phyloP scores from a whole-genome alignment of 2,329 filamentous ascomycete genomes.

The Passalora sequoiae region DNA sequence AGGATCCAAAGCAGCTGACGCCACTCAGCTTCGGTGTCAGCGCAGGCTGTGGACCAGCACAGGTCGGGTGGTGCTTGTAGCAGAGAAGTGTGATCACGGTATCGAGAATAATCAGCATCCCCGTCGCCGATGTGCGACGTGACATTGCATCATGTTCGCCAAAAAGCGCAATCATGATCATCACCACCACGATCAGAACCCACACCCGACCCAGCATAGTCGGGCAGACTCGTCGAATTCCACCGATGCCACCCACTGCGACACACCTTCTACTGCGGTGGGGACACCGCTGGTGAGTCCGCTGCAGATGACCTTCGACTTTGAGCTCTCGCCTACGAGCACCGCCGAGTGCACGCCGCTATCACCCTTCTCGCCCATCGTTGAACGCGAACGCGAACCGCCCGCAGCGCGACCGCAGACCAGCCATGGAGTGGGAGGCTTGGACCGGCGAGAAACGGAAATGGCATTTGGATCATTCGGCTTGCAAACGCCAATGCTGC shows the following conservation, averaged over 20 bases:
- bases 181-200: neutral
- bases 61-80: too few species aligned
- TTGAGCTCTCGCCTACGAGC: conserved; percentile 16
- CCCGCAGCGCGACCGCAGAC: conserved; percentile 17
- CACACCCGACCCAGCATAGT: too few species aligned
- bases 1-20: too few species aligned
- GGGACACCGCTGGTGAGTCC: conserved; percentile 23
- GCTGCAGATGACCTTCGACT: conserved; percentile 30
- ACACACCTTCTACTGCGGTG: too few species aligned
- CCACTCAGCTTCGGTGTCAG: too few species aligned
- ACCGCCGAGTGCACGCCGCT: conserved; percentile 7
- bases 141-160: neutral
- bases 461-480: neutral
- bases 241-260: neutral
- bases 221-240: neutral
- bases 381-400: conserved; percentile 5
- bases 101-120: too few species aligned
- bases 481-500: conserved; percentile 43
- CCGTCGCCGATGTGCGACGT: neutral
- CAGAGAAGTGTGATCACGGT: too few species aligned
- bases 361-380: conserved; percentile 13
- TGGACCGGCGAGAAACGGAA: neutral
- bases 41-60: too few species aligned
- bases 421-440: conserved; percentile 20
- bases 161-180: neutral